Evolutionary conservation across 2,329 filamentous ascomycete species (phyloP).

Genomic region (Pyrenochaeta sp.): DNA sequence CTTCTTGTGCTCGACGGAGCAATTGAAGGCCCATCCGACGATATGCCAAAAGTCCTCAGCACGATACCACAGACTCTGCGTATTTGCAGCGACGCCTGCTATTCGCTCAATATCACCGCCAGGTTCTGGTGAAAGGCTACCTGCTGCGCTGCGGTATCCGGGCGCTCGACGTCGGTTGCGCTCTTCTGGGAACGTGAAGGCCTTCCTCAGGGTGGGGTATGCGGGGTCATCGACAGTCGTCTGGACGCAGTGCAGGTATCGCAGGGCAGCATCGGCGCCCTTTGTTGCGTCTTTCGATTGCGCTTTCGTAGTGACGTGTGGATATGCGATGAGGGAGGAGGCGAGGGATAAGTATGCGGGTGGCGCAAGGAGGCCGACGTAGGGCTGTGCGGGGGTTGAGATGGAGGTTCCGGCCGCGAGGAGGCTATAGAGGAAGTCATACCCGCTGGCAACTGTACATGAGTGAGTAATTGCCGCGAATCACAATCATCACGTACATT

Average conservation of each 20-base stretch:
- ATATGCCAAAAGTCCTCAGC: conserved; percentile 89
- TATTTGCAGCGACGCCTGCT: conserved; percentile 63
- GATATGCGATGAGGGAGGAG: conserved; percentile 84
- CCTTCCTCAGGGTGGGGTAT: conserved; percentile 71
- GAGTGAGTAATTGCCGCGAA: conserved; percentile 1
- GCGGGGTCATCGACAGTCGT: conserved; percentile 71
- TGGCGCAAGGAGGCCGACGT: conserved; percentile 70
- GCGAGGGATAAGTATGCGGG: conserved; percentile 78
- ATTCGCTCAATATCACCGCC: conserved; percentile 52
- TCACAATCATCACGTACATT: conserved; percentile 32
- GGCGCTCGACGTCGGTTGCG: conserved; percentile 32
- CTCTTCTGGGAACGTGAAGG: conserved; percentile 70
- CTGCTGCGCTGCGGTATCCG: conserved; percentile 23
- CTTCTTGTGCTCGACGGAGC: conserved; percentile 74
- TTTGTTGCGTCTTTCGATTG: conserved; percentile 67
- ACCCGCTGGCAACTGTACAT: conserved; percentile 41
- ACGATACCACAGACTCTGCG: conserved; percentile 74
- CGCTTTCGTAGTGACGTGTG: conserved; percentile 77
- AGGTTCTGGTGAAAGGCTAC: conserved; percentile 36
- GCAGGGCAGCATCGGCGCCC: conserved; percentile 72
- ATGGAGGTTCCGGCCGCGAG: conserved; percentile 43
- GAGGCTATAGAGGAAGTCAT: conserved; percentile 44
- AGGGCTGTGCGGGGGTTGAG: conserved; percentile 42
- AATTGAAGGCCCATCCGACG: conserved; percentile 93
- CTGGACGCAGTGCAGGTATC: conserved; percentile 74